Base-by-base conservation (phyloP, 2,329 filamentous ascomycete genomes). In the Sporothrix variecibatus region DNA sequence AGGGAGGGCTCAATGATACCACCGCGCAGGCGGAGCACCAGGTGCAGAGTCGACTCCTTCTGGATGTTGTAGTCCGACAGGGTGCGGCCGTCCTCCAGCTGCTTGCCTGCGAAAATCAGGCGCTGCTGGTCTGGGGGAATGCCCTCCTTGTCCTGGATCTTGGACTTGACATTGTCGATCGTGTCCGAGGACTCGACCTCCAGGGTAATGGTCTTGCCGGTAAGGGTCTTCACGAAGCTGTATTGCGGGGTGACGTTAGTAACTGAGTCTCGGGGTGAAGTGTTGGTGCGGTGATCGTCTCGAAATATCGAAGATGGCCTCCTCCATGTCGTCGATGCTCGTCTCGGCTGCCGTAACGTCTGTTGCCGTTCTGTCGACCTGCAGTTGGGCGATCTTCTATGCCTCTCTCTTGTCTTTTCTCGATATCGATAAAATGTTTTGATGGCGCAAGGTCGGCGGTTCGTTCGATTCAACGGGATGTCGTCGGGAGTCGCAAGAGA, bases 171-270 rank as follows among this genome's bases (percentile, higher is more conserved):
- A 91, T 98, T 98, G 92, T 98, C 95, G 89, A 98, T 98, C 82
- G 95, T 98, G 88, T 98, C 95, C 84, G 91, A 94, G 83, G 94
- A 97, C 92, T 98, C 95, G 85, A 98, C 95, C 92, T 98, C 95
- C 83, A 98, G 93, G 87, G 96, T 98, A 90, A 98, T 98, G 87
- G 95, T 98, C 94, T 98, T 98, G 88, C 96, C 95, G 90, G 95
- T 98, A 84, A 98, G 94, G 91, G 95, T 98, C 93, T 98, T 98
- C 89, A 98, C 95, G 93, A 98, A 98, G 92, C 94, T 97, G 87
- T 80, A 9, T 78, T 67, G 11, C 65, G 49, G 31, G 6, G 12
- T 17, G n/a, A 58, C 60, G 67, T 74, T 74, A 74, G 72, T 71
- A 53, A 40, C 28, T 46, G 49, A 17, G 9, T 9, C 20, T 40